phyloP scores from a whole-genome alignment of 192 early-diverging fungal species.

The Coemansia asiatica region DNA sequence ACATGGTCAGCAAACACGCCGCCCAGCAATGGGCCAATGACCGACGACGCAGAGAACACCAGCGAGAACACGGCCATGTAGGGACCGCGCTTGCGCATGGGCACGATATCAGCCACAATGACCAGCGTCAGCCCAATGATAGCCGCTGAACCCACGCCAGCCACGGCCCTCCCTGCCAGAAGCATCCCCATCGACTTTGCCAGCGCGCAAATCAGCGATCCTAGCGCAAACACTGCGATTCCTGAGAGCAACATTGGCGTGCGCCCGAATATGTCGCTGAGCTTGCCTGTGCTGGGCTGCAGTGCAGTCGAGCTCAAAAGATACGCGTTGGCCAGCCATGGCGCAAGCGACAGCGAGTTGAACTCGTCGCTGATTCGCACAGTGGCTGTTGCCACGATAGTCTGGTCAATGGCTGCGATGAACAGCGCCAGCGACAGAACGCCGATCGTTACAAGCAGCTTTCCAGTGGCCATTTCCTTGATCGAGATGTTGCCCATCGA shows the following conservation, averaged over 20 bases:
- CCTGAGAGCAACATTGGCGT: slow-evolving; percentile 59
- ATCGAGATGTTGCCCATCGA: slow-evolving; percentile 3
- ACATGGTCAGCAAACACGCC: slow-evolving; percentile 61
- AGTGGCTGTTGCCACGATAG: slow-evolving; percentile 72
- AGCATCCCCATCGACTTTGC: slow-evolving; percentile 65
- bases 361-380: slow-evolving; percentile 65
- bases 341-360: slow-evolving; percentile 58
- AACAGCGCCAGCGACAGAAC: slow-evolving; percentile 60
- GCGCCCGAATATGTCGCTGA: slow-evolving; percentile 87
- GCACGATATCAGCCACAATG: slow-evolving; percentile 71
- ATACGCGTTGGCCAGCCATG: slow-evolving; percentile 80
- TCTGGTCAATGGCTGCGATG: slow-evolving; percentile 69
- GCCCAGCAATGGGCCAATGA: slow-evolving; percentile 63
- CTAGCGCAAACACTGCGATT: slow-evolving; percentile 57
- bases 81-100: slow-evolving; percentile 64
- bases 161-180: slow-evolving; percentile 64
- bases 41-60: slow-evolving; percentile 61
- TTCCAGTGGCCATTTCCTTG: slow-evolving; percentile 25
- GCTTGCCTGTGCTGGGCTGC: slow-evolving; percentile 73
- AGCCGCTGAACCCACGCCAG: slow-evolving; percentile 69
- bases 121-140: slow-evolving; percentile 66
- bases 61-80: slow-evolving; percentile 64
- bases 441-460: slow-evolving; percentile 33
- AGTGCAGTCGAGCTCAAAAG: slow-evolving; percentile 72
- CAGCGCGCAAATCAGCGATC: slow-evolving; percentile 58